Percentiles rank a stretch among this genome's conserved stretches.
Conservation (phyloP, 352 stramenopile genomes). For the Peronospora farinosa region DNA sequence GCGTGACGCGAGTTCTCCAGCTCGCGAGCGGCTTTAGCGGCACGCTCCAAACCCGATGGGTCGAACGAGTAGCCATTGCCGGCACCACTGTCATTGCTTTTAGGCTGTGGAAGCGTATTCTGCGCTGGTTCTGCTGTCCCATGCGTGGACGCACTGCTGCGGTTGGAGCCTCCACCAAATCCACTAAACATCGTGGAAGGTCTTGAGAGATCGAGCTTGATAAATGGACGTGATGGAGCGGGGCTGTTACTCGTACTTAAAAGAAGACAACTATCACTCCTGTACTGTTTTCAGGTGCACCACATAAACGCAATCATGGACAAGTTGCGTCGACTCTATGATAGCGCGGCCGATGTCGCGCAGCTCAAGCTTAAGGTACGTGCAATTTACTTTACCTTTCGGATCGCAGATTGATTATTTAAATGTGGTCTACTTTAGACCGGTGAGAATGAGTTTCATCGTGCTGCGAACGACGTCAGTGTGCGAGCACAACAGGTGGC, state of each 20-base stretch:
- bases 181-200: conserved; percentile 53
- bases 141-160: conserved; percentile 26
- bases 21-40: conserved; percentile 96
- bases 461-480: conserved; percentile 13
- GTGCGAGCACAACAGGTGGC: conserved; percentile 5
- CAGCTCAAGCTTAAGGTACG: conserved; percentile 27
- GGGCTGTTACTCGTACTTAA: conserved; percentile 26
- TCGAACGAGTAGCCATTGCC: conserved; percentile 89
- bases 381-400: neutral
- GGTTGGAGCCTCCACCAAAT: conserved; percentile 42
- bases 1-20: conserved; percentile 92
- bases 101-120: conserved; percentile 36
- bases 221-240: conserved; percentile 29
- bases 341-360: conserved; percentile 17
- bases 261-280: conserved; percentile 11
- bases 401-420: neutral
- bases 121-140: conserved; percentile 22
- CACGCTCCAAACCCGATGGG: conserved; percentile 93
- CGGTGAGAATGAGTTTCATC: conserved; percentile 13
- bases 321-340: conserved; percentile 21
- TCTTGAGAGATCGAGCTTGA: conserved; percentile 6
- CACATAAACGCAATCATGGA: conserved; percentile 19
- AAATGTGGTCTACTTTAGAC: conserved; percentile 3
- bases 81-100: conserved; percentile 17
- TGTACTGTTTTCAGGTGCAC: conserved; percentile 5